Evolutionary conservation across 2,329 filamentous ascomycete genomes (phyloP).

Genomic region (Nemania sp.): DNA sequence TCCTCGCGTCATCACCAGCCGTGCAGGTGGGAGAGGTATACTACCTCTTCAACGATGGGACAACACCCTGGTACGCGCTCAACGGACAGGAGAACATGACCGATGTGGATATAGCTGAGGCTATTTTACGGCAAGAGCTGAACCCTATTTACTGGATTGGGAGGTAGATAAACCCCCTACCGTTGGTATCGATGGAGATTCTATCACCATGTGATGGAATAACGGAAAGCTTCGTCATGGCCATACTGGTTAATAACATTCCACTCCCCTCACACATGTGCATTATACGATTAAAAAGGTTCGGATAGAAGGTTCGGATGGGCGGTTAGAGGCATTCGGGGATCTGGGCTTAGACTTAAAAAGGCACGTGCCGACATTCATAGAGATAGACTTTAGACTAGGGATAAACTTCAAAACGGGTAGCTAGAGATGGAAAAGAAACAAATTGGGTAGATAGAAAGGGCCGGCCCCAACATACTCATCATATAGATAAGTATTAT

Average conservation of each 20-base stretch:
- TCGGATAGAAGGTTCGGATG: not conserved
- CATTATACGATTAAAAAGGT: slow-evolving; percentile 10
- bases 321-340: not conserved
- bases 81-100: slow-evolving; percentile 50
- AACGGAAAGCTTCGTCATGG: not conserved
- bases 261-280: not conserved
- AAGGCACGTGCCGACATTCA: not conserved
- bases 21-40: slow-evolving; percentile 46
- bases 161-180: slow-evolving; percentile 6
- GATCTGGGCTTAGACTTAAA: slow-evolving; percentile 14
- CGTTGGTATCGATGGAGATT: not conserved
- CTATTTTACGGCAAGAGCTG: slow-evolving; percentile 44
- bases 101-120: slow-evolving; percentile 49
- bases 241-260: not conserved
- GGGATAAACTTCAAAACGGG: not conserved
- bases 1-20: slow-evolving; percentile 38
- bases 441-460: slow-evolving; percentile 1
- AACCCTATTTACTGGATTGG: slow-evolving; percentile 49
- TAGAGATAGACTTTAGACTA: not conserved
- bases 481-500: not conserved
- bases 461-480: slow-evolving; percentile 18
- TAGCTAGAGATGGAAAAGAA: not conserved
- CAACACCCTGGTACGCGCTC: slow-evolving; percentile 48
- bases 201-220: not conserved
- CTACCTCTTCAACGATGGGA: slow-evolving; percentile 44